Conservation (phyloP, 2,329 filamentous ascomycete genomes). For the Endocalyx cinctus region DNA sequence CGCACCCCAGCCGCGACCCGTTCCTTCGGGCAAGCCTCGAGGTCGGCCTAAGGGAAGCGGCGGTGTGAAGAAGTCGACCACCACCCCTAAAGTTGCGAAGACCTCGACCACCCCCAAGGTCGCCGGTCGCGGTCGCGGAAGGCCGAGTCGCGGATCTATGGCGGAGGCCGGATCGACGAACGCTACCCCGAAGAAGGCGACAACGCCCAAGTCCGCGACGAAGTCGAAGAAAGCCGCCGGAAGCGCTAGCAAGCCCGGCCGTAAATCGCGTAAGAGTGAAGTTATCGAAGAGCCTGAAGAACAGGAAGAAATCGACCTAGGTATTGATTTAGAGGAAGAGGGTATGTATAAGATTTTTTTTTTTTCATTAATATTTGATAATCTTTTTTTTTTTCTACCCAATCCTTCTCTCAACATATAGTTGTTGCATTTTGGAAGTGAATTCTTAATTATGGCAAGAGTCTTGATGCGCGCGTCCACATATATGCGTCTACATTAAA, state of each 20-base stretch:
- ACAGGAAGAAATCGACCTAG: conserved; percentile 18
- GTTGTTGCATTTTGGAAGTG: no score
- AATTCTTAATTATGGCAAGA: no score
- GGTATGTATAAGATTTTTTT: no score
- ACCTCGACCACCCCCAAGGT: conserved; percentile 11
- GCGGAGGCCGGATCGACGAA: conserved; percentile 12
- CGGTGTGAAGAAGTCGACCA: conserved; percentile 25
- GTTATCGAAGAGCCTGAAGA: conserved; percentile 21
- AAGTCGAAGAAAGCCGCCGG: conserved; percentile 17
- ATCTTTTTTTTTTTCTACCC: no score
- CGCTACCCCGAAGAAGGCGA: conserved; percentile 24
- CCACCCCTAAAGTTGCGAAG: conserved; percentile 14
- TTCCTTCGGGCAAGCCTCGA: conserved; percentile 40
- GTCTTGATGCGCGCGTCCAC: no score
- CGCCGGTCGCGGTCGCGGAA: conserved; percentile 27
- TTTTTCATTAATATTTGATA: no score
- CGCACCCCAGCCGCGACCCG: conserved; percentile 25
- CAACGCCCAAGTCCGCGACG: conserved; percentile 21
- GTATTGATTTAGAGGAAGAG: conserved; percentile 15
- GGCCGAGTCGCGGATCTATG: conserved; percentile 26
- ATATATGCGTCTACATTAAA: no score
- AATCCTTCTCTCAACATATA: no score
- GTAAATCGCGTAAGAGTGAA: conserved; percentile 22
- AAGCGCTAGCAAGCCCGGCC: conserved; percentile 17
- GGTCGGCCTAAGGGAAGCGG: conserved; percentile 41